Evolutionary conservation across 2,329 filamentous ascomycete species (phyloP).

Genomic region (Trichoderma atroviride): DNA sequence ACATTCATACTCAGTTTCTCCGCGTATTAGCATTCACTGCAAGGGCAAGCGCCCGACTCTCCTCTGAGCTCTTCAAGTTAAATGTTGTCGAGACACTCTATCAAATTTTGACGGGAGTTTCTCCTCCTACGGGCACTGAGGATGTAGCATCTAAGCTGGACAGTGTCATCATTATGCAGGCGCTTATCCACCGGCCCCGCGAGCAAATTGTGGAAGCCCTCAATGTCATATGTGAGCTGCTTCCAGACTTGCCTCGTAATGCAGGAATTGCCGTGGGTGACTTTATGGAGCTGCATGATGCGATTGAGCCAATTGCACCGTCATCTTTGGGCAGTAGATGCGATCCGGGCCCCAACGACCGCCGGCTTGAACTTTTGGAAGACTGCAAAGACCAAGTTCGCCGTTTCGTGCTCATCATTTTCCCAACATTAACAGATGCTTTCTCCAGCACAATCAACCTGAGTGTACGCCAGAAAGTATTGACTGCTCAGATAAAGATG

Average conservation of each 20-base stretch:
- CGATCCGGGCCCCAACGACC: constrained; percentile 66
- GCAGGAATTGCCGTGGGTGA: constrained; percentile 49
- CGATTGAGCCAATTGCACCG: constrained; percentile 46
- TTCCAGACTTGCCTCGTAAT: constrained; percentile 71
- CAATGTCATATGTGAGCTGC: constrained; percentile 93
- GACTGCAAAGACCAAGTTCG: constrained; percentile 85
- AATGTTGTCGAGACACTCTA: constrained; percentile 97
- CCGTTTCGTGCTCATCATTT: constrained; percentile 88
- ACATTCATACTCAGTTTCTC: constrained; percentile 95
- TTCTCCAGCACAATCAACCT: constrained; percentile 98
- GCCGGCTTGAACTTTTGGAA: constrained; percentile 77
- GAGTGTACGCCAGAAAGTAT: constrained; percentile 89
- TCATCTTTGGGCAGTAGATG: constrained; percentile 39
- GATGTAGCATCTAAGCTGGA: constrained; percentile 86
- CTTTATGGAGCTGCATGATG: constrained; percentile 46
- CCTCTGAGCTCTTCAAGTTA: constrained; percentile 90
- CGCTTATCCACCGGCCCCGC: constrained; percentile 89
- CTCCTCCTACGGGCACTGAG: constrained; percentile 77
- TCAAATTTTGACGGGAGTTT: constrained; percentile 94
- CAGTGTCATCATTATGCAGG: constrained; percentile 98
- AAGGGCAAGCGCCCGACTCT: constrained; percentile 82
- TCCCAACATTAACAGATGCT: constrained; percentile 92
- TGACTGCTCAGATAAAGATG: constrained; percentile 97
- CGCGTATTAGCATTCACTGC: constrained; percentile 89
- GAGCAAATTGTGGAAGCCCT: constrained; percentile 97